phyloP scores from a whole-genome alignment of 129 eudicot genomes.

The Flaveria trinervia region DNA sequence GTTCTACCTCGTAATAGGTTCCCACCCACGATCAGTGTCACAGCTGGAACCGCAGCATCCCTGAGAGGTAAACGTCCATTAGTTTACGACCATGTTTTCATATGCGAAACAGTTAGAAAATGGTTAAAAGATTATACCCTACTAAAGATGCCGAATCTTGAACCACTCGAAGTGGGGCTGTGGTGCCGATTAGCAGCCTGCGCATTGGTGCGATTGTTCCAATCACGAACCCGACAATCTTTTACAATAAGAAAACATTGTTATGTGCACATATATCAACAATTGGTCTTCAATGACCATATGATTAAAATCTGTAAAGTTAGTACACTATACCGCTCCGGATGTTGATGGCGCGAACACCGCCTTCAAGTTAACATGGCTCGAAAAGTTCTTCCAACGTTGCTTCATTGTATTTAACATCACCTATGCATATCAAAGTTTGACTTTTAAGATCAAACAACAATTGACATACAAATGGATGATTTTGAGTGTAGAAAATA shows the following conservation, averaged over 20 bases:
- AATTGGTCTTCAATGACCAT: background rate
- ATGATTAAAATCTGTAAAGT: background rate
- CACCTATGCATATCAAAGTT: slow-evolving; percentile 19
- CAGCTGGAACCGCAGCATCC: slow-evolving; percentile 70
- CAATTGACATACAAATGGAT: background rate
- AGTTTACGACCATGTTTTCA: background rate
- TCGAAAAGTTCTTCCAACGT: slow-evolving; percentile 26
- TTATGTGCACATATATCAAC: background rate
- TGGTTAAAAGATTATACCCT: slow-evolving; percentile 39
- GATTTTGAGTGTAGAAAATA: background rate
- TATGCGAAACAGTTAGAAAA: background rate
- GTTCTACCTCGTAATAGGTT: slow-evolving; percentile 72
- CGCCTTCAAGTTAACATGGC: slow-evolving; percentile 49
- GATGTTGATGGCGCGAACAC: slow-evolving; percentile 74
- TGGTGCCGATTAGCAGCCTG: slow-evolving; percentile 46
- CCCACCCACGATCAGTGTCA: slow-evolving; percentile 80
- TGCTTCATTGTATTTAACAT: slow-evolving; percentile 29
- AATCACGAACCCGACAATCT: slow-evolving; percentile 52
- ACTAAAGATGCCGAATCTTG: slow-evolving; percentile 41
- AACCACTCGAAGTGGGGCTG: slow-evolving; percentile 55
- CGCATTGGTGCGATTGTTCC: slow-evolving; percentile 47
- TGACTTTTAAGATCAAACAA: background rate
- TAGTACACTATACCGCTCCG: slow-evolving; percentile 57
- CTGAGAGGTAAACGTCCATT: slow-evolving; percentile 28
- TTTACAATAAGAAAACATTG: slow-evolving; percentile 8